Evolutionary conservation across 441 rosid species (phyloP), one percentile per base, ranked within the genome.

Genomic region (Erodium trifolium): DNA sequence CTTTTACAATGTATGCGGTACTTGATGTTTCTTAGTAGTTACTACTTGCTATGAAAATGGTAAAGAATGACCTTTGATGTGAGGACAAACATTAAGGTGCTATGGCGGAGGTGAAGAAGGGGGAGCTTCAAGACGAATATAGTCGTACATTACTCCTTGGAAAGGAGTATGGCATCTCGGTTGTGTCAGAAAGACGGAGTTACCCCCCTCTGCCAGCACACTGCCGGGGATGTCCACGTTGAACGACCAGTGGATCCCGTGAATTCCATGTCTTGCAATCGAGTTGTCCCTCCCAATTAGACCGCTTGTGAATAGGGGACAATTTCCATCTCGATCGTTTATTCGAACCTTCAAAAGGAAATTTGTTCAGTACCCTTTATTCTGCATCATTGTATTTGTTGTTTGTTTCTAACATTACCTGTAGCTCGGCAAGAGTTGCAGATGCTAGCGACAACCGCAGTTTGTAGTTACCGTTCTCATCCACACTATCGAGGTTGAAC

Each of bases 241-340:
- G 83, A 78, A 94, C 6, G 92, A 85, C 84, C 97, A 81, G 79
- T 90, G 88, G 14, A 90, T 76, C 66, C 98, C 98, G 72, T 84
- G 98, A 73, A 88, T 85, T 37, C 99, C 99, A 68, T 94, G 97
- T 72, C 99, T 87, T 34, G 99, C 88, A 18, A 94, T 87, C 0
- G 98, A 65, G 72, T 94, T 94, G 73, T 92, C 99, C 72, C 86
- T 89, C 57, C 98, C 98, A 16, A 92, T 87, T 53, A 78, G 66
- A 60, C 94, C 93, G 0, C 87, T 94, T 0, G 96, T 76, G 71
- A 85, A 94, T 31, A 83, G 63, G 10, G 63, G 91, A 12, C 73
- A 73, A 37, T 79, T 68, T 16, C 84, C 70, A 17, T 66, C 80
- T 11, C 78, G 77, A 19, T 88, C 85, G 51, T 92, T 91, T n/a